These are phyloP conservation scores for Verticillium zaregamsianum DNA, from an alignment of 2,329 filamentous ascomycete genomes.

Conservation along the genomic window DNA sequence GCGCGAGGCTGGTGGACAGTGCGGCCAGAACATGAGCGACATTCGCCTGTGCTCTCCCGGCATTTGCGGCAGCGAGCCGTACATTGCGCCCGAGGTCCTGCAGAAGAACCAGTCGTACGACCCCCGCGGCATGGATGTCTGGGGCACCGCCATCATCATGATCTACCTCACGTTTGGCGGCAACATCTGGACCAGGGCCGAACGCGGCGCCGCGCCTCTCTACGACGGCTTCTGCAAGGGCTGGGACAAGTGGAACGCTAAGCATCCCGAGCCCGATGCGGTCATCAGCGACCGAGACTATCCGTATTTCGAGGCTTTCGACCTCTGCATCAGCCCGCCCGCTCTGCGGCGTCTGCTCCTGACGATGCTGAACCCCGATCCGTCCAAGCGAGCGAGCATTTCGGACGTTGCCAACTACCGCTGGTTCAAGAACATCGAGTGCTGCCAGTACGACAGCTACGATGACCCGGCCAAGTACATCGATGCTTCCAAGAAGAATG, in stretches of 20 bases:
- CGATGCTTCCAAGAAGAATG: constrained; percentile 56
- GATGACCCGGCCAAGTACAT: constrained; percentile 59
- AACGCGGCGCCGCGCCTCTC: constrained; percentile 43
- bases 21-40: constrained; percentile 68
- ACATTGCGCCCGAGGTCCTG: constrained; percentile 83
- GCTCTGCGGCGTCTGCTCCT: constrained; percentile 68
- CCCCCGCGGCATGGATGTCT: constrained; percentile 76
- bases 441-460: constrained; percentile 70
- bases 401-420: constrained; percentile 63
- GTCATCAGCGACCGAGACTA: constrained; percentile 54
- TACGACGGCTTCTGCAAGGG: constrained; percentile 63
- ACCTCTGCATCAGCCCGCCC: constrained; percentile 61
- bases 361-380: constrained; percentile 79
- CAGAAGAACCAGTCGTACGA: constrained; percentile 63
- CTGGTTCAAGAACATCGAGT: constrained; percentile 73
- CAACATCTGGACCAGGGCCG: constrained; percentile 70
- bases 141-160: constrained; percentile 82
- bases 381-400: constrained; percentile 65
- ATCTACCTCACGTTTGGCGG: constrained; percentile 70
- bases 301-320: constrained; percentile 62
- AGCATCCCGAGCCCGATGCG: constrained; percentile 38
- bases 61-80: constrained; percentile 80
- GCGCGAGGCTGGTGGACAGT: constrained; percentile 67
- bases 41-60: constrained; percentile 71
- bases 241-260: constrained; percentile 65